Conservation (phyloP, 495 filamentous ascomycete species). For the Penicillium arizonense region DNA sequence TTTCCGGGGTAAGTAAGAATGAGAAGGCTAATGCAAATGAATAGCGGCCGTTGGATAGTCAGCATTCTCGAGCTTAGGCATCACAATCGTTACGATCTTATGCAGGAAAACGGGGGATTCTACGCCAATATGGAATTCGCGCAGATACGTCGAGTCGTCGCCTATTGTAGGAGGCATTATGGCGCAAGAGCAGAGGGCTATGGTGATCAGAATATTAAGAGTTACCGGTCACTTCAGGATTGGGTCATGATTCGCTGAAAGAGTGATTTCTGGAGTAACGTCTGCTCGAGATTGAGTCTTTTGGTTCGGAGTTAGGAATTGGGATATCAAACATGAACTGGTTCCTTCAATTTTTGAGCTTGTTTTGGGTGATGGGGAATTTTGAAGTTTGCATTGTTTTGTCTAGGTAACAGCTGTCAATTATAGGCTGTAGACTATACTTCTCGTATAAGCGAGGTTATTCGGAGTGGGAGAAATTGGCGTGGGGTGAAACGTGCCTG, state of each 20-base stretch:
- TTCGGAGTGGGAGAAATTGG: too few species aligned
- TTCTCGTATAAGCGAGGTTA: too few species aligned
- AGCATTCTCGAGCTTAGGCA: slow-evolving; percentile 62
- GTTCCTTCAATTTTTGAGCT: too few species aligned
- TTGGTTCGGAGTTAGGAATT: background rate
- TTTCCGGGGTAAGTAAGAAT: background rate
- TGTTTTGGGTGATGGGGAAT: too few species aligned
- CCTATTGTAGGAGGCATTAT: slow-evolving; percentile 63
- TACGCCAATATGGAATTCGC: slow-evolving; percentile 57
- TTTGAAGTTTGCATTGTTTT: too few species aligned
- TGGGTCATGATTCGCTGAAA: slow-evolving; percentile 65
- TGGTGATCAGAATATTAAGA: slow-evolving; percentile 53
- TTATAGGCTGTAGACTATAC: too few species aligned
- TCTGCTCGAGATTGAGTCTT: background rate
- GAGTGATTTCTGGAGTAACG: slow-evolving; percentile 12
- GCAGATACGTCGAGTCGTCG: slow-evolving; percentile 66
- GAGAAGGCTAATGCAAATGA: background rate
- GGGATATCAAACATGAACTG: background rate
- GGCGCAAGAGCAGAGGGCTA: slow-evolving; percentile 61
- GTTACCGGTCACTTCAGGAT: slow-evolving; percentile 62
- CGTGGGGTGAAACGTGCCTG: too few species aligned
- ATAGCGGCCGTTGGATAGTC: slow-evolving; percentile 61
- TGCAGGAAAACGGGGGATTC: slow-evolving; percentile 41
- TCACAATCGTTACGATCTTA: background rate
- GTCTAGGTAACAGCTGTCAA: too few species aligned